These are phyloP conservation scores for Chlorella sp. DNA, from an alignment of 139 green algal genomes.

Conservation along the genomic window DNA sequence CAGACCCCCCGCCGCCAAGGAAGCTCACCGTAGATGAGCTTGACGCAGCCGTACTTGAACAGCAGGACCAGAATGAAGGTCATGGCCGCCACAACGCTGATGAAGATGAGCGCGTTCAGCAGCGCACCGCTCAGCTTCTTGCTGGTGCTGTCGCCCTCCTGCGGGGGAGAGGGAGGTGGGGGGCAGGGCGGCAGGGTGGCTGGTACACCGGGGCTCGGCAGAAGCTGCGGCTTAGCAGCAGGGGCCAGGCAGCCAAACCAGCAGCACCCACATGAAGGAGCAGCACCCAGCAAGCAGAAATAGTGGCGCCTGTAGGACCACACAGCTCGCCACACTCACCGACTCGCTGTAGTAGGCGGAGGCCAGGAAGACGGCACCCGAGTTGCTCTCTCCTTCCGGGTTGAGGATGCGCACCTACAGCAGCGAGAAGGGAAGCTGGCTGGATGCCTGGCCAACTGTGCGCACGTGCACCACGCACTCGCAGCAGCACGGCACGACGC, in stretches of 20 bases:
- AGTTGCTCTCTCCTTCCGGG: constrained; percentile 65
- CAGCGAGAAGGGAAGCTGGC: too few species aligned
- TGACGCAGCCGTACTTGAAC: constrained; percentile 81
- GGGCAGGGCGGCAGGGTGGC: neutral
- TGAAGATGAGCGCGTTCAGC: constrained; percentile 94
- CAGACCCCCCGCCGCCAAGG: too few species aligned
- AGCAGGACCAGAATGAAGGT: constrained; percentile 92
- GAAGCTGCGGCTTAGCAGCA: neutral
- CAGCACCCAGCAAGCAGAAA: neutral
- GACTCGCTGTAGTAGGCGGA: constrained; percentile 82
- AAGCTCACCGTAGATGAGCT: too few species aligned
- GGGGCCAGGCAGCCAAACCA: too few species aligned
- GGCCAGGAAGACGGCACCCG: constrained; percentile 70
- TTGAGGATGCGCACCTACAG: constrained; percentile 85
- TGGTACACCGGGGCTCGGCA: neutral
- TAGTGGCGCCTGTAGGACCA: neutral
- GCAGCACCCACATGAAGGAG: too few species aligned
- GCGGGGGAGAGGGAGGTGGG: constrained; percentile 2
- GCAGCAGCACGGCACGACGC: too few species aligned
- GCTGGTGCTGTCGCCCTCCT: constrained; percentile 72
- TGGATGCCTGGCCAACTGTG: too few species aligned
- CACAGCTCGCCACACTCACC: constrained; percentile 34
- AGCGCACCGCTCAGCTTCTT: constrained; percentile 87
- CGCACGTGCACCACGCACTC: too few species aligned
- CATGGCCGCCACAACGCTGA: constrained; percentile 81